Evolutionary conservation across 2,329 filamentous ascomycete genomes (phyloP), one percentile per base, ranked within the genome.

Genomic region (Endoconidiophora laricicola): DNA sequence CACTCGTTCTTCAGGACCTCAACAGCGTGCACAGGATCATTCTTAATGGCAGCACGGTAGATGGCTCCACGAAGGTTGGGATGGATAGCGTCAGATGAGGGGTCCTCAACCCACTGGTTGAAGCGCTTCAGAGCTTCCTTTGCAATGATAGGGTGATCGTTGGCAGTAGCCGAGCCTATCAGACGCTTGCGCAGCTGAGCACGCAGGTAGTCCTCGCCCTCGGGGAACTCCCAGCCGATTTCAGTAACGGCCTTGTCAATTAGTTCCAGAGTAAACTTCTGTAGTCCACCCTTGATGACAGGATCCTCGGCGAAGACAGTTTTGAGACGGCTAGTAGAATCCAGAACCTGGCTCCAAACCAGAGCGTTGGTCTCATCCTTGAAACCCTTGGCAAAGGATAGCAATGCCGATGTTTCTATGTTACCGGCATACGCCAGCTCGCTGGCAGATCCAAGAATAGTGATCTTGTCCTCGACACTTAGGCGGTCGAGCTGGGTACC

Each of bases 361-460:
- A 94, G 74, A 59, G 87, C 88, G 63, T 90, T 86, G 1, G 74
- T 74, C 66, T 98, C 91, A 47, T 74, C 69, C 54, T 78, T 73
- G 64, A 96, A 88, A n/a, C 83, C 83, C 62, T 94, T 78, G 9
- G 94, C 67, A 58, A 98, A 83, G 10, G 83, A 79, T 26, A 98
- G 69, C 10, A 98, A 72, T 6, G 84, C 83, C 22, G 86, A 71
- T 0, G 88, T 94, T 3, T 78, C 85, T 46, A 83, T 81, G 60
- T 91, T 78, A 20, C 91, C 91, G 52, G 91, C 84, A 54, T 93
- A 79, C 37, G 91, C 87, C 56, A 96, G 75, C 46, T 91, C 87
- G 44, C 84, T 83, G 18, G 90, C 86, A 59, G 94, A 93, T 54
- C 86, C 87, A 53, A 95, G 78, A 48, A 95, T 77, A 39, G 86